Percentiles rank a stretch among this genome's conserved stretches.
Evolutionary conservation across 352 stramenopile species (phyloP).

Genomic region (Globisporangium paroecandrum): DNA sequence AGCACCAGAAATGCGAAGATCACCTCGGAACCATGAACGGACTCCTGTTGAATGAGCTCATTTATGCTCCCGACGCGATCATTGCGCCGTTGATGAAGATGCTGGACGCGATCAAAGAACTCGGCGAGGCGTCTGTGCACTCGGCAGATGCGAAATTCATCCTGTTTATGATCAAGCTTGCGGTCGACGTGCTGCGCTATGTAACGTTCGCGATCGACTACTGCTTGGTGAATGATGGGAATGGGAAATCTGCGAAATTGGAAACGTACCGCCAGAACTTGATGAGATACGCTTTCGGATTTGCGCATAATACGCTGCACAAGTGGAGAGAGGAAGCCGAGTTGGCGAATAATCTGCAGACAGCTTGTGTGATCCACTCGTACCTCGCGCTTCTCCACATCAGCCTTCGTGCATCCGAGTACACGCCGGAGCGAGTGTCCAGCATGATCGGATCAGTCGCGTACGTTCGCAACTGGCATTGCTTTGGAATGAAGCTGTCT

Average conservation of each 20-base stretch:
- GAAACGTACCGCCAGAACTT: conserved; percentile 54
- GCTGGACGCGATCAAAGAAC: conserved; percentile 75
- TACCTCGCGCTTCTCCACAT: conserved; percentile 73
- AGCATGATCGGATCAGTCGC: conserved; percentile 79
- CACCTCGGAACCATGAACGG: conserved; percentile 95
- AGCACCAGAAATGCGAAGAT: conserved; percentile 82
- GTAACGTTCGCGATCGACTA: conserved; percentile 72
- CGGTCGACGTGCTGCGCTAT: conserved; percentile 76
- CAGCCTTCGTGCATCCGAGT: conserved; percentile 64
- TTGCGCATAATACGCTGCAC: conserved; percentile 62
- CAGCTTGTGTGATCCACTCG: conserved; percentile 82
- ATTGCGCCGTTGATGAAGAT: conserved; percentile 75
- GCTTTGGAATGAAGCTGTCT: conserved; percentile 86
- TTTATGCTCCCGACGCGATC: conserved; percentile 92
- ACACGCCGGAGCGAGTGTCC: conserved; percentile 60
- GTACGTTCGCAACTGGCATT: conserved; percentile 90
- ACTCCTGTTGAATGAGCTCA: conserved; percentile 97
- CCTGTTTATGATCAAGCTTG: conserved; percentile 85
- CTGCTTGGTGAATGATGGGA: conserved; percentile 26
- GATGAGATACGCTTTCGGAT: conserved; percentile 62
- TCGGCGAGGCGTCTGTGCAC: conserved; percentile 78
- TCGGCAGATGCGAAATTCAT: conserved; percentile 83
- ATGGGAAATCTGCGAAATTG: conserved; percentile 35
- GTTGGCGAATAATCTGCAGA: conserved; percentile 68
- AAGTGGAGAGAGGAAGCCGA: conserved; percentile 81